Evolutionary conservation across 1,284 basidiomycete genomes (phyloP).

Genomic region (Leccinum angustisporum): DNA sequence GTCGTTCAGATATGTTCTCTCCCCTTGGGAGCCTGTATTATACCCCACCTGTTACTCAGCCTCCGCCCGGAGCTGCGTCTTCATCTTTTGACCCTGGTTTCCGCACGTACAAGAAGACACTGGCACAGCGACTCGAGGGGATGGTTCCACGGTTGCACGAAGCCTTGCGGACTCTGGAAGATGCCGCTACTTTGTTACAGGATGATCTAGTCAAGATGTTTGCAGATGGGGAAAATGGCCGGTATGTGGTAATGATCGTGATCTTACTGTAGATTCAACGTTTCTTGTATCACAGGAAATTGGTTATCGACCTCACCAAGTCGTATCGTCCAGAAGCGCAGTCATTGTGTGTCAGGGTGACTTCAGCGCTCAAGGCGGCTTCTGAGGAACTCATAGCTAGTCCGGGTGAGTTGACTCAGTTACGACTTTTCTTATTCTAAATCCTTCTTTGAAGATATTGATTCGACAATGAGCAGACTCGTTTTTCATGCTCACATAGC

Average conservation of each 20-base stretch:
- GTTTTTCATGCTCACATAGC: conserved; percentile 45
- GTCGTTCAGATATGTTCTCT: conserved; percentile 42
- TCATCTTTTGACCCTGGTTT: conserved; percentile 47
- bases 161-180: conserved; percentile 43
- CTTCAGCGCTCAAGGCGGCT: conserved; percentile 39
- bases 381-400: conserved; percentile 34
- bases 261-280: neutral
- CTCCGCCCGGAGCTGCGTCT: conserved; percentile 42
- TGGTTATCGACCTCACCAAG: conserved; percentile 39
- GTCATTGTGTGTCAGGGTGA: conserved; percentile 31
- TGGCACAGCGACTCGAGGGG: conserved; percentile 59
- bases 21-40: conserved; percentile 57
- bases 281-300: conserved; percentile 36
- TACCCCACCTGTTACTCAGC: conserved; percentile 42
- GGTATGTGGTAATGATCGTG: conserved; percentile 19
- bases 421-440: conserved; percentile 6
- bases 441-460: conserved; percentile 20
- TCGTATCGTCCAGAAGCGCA: conserved; percentile 52
- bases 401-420: conserved; percentile 32
- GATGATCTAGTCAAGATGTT: conserved; percentile 53
- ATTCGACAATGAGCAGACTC: conserved; percentile 29
- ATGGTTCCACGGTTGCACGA: conserved; percentile 59
- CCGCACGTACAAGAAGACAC: conserved; percentile 53
- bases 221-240: conserved; percentile 31
- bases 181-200: conserved; percentile 52